These are phyloP conservation scores for Pseudonectria foliicola DNA, from an alignment of 2,329 filamentous ascomycete genomes.

Conservation along the genomic window DNA sequence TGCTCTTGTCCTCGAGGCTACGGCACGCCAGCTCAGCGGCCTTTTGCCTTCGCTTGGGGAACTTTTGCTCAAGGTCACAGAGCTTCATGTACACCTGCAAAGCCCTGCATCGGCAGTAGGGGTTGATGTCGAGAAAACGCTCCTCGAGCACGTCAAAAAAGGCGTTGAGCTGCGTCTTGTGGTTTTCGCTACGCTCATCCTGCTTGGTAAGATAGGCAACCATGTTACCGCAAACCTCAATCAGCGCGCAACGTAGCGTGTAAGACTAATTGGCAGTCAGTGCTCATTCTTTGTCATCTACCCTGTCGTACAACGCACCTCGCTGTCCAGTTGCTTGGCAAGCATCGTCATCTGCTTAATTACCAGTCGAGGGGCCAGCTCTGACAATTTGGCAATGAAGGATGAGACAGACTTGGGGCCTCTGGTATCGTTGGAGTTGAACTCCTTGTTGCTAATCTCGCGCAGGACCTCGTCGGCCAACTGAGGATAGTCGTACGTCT, in stretches of 20 bases:
- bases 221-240: constrained; percentile 96
- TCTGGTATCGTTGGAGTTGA: constrained; percentile 91
- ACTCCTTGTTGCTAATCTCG: constrained; percentile 95
- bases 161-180: constrained; percentile 90
- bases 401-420: constrained; percentile 94
- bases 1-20: constrained; percentile 96
- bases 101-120: constrained; percentile 84
- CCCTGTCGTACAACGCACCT: constrained; percentile 44
- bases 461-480: constrained; percentile 87
- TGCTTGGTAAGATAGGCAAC: constrained; percentile 85
- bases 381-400: constrained; percentile 89
- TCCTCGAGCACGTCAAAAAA: constrained; percentile 97
- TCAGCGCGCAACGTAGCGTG: constrained; percentile 84
- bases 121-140: constrained; percentile 92
- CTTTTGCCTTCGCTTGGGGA: constrained; percentile 81
- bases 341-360: constrained; percentile 97
- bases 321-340: constrained; percentile 90
- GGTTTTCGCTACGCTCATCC: constrained; percentile 84
- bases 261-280: constrained; percentile 57
- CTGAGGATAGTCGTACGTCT: constrained; percentile 97
- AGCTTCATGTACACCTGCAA: constrained; percentile 91
- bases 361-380: constrained; percentile 81
- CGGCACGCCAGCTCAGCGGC: constrained; percentile 80
- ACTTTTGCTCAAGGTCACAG: constrained; percentile 93
- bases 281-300: accelerated